Evolutionary conservation across 1,139 yeast genomes (phyloP), one percentile per base, ranked within the genome.

Genomic region (Taphrina wiesneri): DNA sequence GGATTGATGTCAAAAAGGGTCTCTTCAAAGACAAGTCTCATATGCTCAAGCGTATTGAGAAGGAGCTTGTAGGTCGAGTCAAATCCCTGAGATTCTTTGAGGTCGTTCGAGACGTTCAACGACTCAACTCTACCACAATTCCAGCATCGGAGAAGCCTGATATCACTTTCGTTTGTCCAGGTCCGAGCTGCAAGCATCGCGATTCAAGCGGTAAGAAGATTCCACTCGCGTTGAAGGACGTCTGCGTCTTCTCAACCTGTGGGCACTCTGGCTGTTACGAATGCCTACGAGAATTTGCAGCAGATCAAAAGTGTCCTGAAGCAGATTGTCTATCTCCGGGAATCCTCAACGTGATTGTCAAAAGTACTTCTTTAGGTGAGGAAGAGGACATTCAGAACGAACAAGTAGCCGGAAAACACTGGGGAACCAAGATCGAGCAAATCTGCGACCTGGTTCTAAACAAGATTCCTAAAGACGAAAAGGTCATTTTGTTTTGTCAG

Each of bases 221-320:
- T 6, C 25, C 53, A 7, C 36, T 49, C 19, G 66, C 49, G 17
- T 26, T 46, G 13, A 30, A 39, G 28, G 49, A 47, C 36, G 47
- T 56, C 21, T 51, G 66, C 6, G 43, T 66, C 15, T 41, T 63
- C 6, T 63, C 68, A 2, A 30, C 61, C 15, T 66, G 68, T 51
- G 68, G 68, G 15, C 68, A 66, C 32, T 41, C 59, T 30, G 68
- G 68, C 2, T 66, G 68, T 25, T 47, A 46, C 7, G 46, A 28
- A 7, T 66, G 68, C 36, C 66, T 66, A 9, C 13, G 17, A 11
- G 36, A 47, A n/a, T 25, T 32, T 6, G 65, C 62, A 3, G 13
- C 25, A 7, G 30, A 43, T 17, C 59, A 61, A 30, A 46, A 28
- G 9, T 66, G 68, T 39, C 46, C 59, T 15, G 47, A 26, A 6